phyloP scores from a whole-genome alignment of 2,329 filamentous ascomycete species.

The Talaromyces pinophilus region DNA sequence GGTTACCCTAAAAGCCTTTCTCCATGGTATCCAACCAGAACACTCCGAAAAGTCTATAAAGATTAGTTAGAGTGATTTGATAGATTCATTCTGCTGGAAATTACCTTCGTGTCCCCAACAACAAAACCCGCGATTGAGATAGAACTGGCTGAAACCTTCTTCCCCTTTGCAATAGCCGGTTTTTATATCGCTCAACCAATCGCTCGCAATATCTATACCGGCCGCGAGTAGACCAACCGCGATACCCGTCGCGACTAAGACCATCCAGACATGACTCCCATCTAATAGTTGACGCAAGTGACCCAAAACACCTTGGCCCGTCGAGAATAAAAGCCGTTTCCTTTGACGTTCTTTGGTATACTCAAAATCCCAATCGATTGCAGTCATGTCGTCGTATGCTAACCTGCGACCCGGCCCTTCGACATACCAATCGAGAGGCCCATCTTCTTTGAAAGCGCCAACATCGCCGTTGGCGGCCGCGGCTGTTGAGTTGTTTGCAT shows the following conservation, averaged over 20 bases:
- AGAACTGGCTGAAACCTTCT: slow-evolving; percentile 80
- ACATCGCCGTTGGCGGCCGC: slow-evolving; percentile 29
- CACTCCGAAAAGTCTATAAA: slow-evolving; percentile 70
- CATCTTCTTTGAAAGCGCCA: slow-evolving; percentile 43
- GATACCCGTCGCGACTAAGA: slow-evolving; percentile 81
- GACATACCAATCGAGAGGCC: slow-evolving; percentile 73
- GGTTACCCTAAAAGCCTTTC: slow-evolving; percentile 66
- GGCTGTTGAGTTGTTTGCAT: background rate
- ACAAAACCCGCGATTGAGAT: slow-evolving; percentile 87
- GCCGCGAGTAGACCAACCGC: slow-evolving; percentile 83
- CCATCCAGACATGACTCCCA: slow-evolving; percentile 86
- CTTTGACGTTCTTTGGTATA: slow-evolving; percentile 94
- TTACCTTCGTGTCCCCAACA: slow-evolving; percentile 81
- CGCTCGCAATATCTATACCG: slow-evolving; percentile 82
- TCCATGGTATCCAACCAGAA: slow-evolving; percentile 84
- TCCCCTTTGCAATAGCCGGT: slow-evolving; percentile 79
- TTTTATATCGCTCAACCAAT: slow-evolving; percentile 94
- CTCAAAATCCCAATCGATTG: slow-evolving; percentile 99
- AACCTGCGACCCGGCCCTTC: slow-evolving; percentile 88
- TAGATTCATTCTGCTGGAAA: slow-evolving; percentile 20
- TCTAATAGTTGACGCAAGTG: slow-evolving; percentile 74
- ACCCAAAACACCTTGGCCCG: slow-evolving; percentile 69
- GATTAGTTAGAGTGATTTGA: slow-evolving; percentile 23
- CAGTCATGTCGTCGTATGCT: slow-evolving; percentile 92
- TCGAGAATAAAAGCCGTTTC: slow-evolving; percentile 71